Conservation (phyloP, 2,329 filamentous ascomycete genomes). For the Trichothecium roseum region DNA sequence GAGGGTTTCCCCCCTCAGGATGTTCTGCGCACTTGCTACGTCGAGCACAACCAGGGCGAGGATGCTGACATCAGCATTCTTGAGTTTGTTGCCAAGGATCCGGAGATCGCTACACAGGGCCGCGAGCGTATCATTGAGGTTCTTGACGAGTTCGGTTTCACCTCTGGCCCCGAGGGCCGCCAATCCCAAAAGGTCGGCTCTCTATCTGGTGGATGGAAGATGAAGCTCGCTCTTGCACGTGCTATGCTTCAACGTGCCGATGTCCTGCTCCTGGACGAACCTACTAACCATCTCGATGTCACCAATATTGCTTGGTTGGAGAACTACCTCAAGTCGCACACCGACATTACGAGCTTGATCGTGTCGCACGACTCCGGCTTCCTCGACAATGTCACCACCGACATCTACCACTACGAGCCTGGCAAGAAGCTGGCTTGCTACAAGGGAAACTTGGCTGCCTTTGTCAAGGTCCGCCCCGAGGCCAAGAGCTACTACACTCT, state of each 20-base stretch:
- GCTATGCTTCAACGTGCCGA: conserved; percentile 98
- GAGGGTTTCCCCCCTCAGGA: conserved; percentile 94
- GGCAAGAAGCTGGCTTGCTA: conserved; percentile 88
- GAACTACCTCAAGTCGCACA: conserved; percentile 89
- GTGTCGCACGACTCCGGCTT: conserved; percentile 98
- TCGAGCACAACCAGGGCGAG: conserved; percentile 98
- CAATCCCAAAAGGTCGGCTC: conserved; percentile 88
- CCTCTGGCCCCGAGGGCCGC: conserved; percentile 74
- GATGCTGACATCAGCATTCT: conserved; percentile 94
- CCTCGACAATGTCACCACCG: conserved; percentile 92
- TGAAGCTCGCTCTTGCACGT: conserved; percentile 93
- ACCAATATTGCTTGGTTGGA: conserved; percentile 94
- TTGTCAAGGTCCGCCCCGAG: conserved; percentile 84
- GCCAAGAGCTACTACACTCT: conserved; percentile 98
- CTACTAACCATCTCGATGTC: conserved; percentile 96
- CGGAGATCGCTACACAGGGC: conserved; percentile 70
- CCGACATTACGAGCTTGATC: conserved; percentile 93
- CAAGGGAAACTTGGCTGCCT: conserved; percentile 71
- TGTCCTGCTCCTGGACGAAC: conserved; percentile 92
- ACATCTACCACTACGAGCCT: conserved; percentile 97
- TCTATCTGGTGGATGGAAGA: conserved; percentile 97
- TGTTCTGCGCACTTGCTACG: conserved; percentile 89
- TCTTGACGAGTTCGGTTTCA: conserved; percentile 88
- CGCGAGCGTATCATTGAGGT: conserved; percentile 73
- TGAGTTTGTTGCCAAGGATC: conserved; percentile 85